Base-by-base conservation (phyloP, 441 rosid genomes). In the Adansonia rubrostipa region DNA sequence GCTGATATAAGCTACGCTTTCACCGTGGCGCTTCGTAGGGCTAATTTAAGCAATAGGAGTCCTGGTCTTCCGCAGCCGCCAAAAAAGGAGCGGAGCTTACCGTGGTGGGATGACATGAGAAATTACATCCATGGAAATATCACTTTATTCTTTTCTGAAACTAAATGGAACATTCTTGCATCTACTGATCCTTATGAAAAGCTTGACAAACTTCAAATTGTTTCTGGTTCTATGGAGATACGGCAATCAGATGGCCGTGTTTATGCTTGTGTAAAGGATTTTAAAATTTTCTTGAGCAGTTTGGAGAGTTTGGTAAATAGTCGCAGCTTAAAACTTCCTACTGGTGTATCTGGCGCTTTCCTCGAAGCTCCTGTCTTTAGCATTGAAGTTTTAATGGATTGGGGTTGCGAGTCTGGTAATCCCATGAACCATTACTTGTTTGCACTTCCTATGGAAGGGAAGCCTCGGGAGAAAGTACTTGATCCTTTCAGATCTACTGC, bases 101-200 rank as follows among this genome's bases (percentile, higher is more conserved):
- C 99, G 3, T 97, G 99, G 99, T 97, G 99, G 99, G 99, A 97
- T 90, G 99, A 94, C 56, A 90, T 97, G 96, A 91, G 99, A 84
- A 90, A 95, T 81, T 97, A 92, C 85, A 84, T 94, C 78, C 99
- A 95, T 80, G 98, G 99, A 83, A 88, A 85, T 74, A 86, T 87
- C 77, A 75, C 88, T 50, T 83, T 97, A 73, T 82, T 82, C 80
- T 92, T 94, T 84, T 85, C 89, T 77, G 94, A 97, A 84, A 87
- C 94, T 65, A 84, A 84, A 61, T 92, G 97, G 96, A 73, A 85
- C 80, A 67, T 97, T 84, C 97, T 92, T 77, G 98, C 97, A 53
- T 89, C 99, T 71, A 84, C 91, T 40, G 99, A 97, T 92, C 99
- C 99, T 56, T 95, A 93, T 83, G 99, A 97, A 85, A 91, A 86